phyloP scores from a whole-genome alignment of 306 rosid species.

The Begonia fuchsioides region DNA sequence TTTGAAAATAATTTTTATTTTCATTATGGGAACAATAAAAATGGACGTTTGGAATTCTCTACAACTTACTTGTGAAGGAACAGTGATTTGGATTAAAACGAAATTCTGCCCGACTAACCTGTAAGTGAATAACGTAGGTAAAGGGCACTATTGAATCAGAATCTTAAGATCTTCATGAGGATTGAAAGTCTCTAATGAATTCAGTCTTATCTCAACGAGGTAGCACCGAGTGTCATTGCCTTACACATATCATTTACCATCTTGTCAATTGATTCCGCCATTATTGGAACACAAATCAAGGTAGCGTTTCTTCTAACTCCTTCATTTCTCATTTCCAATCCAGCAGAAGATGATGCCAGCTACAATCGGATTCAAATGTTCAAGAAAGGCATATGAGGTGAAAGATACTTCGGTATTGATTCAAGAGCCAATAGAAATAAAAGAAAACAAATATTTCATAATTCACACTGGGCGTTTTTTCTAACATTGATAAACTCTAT shows the following conservation, averaged over 20 bases:
- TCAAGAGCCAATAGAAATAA: background rate
- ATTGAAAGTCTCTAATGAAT: constrained; percentile 35
- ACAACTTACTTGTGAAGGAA: constrained; percentile 72
- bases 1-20: no score
- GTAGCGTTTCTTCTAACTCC: constrained; percentile 26
- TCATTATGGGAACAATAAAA: no score
- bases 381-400: background rate
- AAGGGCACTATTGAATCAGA: constrained; percentile 25
- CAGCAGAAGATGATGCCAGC: constrained; percentile 23
- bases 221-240: constrained; percentile 41
- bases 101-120: constrained; percentile 18
- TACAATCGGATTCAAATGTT: constrained; percentile 10
- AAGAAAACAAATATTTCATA: background rate
- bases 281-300: constrained; percentile 42
- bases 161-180: constrained; percentile 26
- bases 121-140: constrained; percentile 48
- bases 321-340: constrained; percentile 14
- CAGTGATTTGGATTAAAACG: constrained; percentile 25
- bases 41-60: no score
- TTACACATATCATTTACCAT: constrained; percentile 26
- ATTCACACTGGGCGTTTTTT: background rate
- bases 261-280: constrained; percentile 34
- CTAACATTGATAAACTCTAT: no score
- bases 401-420: background rate
- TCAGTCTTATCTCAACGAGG: constrained; percentile 62